These are phyloP conservation scores for Fusarium sp. DNA, from an alignment of 2,329 filamentous ascomycete genomes.

Conservation along the genomic window DNA sequence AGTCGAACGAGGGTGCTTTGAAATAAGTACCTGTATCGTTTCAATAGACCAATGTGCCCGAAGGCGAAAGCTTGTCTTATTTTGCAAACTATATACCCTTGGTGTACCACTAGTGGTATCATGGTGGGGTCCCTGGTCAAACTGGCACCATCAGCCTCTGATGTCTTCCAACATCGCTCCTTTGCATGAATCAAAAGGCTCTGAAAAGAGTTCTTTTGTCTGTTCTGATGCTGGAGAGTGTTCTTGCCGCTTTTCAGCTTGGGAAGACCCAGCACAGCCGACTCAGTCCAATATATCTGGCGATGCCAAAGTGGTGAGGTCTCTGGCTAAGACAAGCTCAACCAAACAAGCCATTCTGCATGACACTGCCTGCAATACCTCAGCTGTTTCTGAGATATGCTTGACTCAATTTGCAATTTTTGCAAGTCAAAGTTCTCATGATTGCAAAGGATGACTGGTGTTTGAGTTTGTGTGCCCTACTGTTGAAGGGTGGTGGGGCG, in stretches of 20 bases:
- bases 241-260: rapidly evolving
- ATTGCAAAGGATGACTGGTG: neutral
- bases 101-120: rapidly evolving
- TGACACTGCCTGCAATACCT: neutral
- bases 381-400: neutral
- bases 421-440: neutral
- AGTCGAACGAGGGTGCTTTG: neutral
- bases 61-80: neutral
- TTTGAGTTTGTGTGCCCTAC: neutral
- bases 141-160: rapidly evolving
- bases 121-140: rapidly evolving
- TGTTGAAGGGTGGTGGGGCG: neutral
- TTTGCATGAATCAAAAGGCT: too few species aligned
- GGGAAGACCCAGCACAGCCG: rapidly evolving
- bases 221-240: neutral
- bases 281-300: neutral
- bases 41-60: neutral
- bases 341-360: too few species aligned
- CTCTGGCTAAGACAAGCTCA: rapidly evolving
- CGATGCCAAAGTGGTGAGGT: neutral
- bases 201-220: rapidly evolving
- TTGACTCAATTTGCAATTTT: neutral
- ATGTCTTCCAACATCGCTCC: too few species aligned
- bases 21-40: neutral
- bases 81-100: neutral